Percentiles rank a stretch among this genome's conserved stretches.
Conservation (phyloP, 2,329 filamentous ascomycete genomes). For the Fusarium mexicanum region DNA sequence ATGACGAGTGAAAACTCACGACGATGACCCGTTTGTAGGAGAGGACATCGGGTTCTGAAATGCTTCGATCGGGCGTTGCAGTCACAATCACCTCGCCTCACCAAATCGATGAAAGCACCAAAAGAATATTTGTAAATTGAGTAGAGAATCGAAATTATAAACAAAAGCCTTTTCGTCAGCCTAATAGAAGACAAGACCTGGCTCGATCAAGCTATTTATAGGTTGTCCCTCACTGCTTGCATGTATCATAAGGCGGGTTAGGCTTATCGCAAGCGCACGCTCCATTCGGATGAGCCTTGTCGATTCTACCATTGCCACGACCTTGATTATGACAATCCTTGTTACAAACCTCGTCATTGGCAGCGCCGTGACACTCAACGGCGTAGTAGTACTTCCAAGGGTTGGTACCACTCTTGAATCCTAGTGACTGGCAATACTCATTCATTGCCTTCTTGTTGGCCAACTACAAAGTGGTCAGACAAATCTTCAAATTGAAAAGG, state of each 20-base stretch:
- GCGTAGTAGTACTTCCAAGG: neutral
- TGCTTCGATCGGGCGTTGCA: no score
- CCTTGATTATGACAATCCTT: neutral
- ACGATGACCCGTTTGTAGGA: no score
- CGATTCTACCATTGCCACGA: neutral
- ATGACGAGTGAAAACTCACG: no score
- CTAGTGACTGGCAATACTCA: neutral
- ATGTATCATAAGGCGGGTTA: neutral
- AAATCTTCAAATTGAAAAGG: fast-evolving
- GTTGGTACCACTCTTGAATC: neutral
- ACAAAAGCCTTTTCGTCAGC: fast-evolving
- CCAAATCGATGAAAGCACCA: no score
- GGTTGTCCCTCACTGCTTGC: neutral
- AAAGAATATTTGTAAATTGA: no score
- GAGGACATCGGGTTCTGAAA: no score
- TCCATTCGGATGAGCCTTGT: neutral
- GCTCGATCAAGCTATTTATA: no score
- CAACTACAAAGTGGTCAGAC: neutral
- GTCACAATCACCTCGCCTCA: no score
- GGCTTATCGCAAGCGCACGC: neutral
- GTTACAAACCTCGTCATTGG: neutral
- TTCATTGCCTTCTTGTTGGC: neutral
- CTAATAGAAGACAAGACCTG: no score
- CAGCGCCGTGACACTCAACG: neutral
- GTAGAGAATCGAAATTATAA: neutral